Percentiles rank a stretch among this genome's conserved stretches.
These are phyloP conservation scores for Besnoitia besnoiti DNA, from an alignment of 169 alveolate genomes.

Conservation along the genomic window DNA sequence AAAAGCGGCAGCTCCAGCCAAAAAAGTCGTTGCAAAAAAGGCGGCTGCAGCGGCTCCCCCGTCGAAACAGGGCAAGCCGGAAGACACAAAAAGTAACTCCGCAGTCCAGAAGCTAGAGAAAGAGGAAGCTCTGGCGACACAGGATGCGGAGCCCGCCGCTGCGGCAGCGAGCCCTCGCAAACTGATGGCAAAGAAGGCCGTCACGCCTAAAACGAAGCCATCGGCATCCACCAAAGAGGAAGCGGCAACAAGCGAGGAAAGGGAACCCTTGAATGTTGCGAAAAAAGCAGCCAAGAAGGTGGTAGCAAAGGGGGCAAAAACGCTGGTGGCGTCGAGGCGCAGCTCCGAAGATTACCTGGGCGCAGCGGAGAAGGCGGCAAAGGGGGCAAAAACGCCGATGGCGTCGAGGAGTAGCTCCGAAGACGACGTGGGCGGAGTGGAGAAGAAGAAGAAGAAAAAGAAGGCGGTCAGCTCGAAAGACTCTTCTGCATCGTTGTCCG, in stretches of 20 bases:
- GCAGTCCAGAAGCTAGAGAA: neutral
- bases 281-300: constrained; percentile 13
- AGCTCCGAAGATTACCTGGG: no score
- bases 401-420: no score
- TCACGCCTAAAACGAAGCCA: neutral
- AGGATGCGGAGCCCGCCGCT: no score
- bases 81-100: neutral
- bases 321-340: neutral
- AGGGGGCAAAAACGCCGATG: neutral
- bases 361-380: neutral
- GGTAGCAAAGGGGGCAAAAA: neutral
- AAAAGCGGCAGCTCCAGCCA: neutral
- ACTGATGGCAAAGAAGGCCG: neutral
- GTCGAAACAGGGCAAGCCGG: neutral
- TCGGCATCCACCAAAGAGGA: neutral
- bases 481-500: neutral
- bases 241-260: neutral
- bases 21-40: neutral
- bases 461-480: neutral
- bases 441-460: neutral
- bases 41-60: neutral
- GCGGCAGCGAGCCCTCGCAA: no score
- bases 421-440: no score
- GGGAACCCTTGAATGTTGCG: neutral
- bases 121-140: neutral